Base-by-base conservation (phyloP, 331 rosid genomes). In the Malus hybrid region DNA sequence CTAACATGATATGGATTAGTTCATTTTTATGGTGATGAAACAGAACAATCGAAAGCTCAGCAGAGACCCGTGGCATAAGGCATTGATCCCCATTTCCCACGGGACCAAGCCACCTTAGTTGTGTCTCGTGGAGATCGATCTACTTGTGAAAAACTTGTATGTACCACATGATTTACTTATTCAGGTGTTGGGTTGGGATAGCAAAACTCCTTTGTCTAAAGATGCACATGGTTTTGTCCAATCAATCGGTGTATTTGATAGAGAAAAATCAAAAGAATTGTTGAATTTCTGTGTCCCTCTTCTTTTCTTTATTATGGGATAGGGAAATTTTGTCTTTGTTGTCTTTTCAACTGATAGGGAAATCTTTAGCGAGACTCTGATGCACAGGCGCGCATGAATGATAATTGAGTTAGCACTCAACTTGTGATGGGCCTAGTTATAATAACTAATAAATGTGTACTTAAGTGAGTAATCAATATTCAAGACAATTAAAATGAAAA, bases 181-280 rank as follows among this genome's bases (percentile, higher is more conserved):
- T 62, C 36, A 61, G n/a, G 29, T 60, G 34, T 50, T 67, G 27
- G 61, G 72, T 15, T 33, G 55, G 55, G 50, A 11, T 16, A 18
- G 22, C 36, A 63, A 63, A 15, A 65, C 22, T 8, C 55, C 22
- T 14, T 28, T 22, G 42, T 63, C 65, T 70, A 16, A 50, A 62
- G 67, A 31, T 24, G 29, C 65, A 56, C 84, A 70, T 64, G 84
- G 28, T 75, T 64, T 6, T 71, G 67, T 71, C 72, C 31, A 32
- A 28, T 10, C 7, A 56, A 50, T 52, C 20, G 19, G 42, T 52
- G 10, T 54, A 24, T 27, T n/a, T 15, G 57, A 66, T 20, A 34
- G 73, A 12, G 65, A 50, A 65, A 39, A 5, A 15, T 62, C 14
- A 64, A 31, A 16, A 5, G 33, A 62, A 6, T 2, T 3, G 42